Base-by-base conservation (phyloP, 2,329 filamentous ascomycete species). In the Neocucurbitaria cava region DNA sequence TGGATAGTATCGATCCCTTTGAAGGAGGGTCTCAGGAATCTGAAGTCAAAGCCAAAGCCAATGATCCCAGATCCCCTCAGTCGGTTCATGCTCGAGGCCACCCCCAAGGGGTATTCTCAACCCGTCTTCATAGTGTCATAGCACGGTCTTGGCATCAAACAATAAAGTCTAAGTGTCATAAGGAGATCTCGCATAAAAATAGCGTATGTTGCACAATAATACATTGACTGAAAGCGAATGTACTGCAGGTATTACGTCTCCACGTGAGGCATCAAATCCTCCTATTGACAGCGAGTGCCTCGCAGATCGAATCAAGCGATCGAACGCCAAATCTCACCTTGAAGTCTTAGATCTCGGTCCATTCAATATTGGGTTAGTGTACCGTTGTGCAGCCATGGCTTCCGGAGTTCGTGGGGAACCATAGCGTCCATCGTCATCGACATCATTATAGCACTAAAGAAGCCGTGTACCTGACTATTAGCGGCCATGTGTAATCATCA, bases 381-480 rank as follows among this genome's bases (percentile, higher is more conserved):
- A 49, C 42, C 51, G 47, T 56, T 49, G 44, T 50, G 51, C 33
- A 46, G 46, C 45, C 64, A 66, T 70, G 58, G 60, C 61, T 26
- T 56, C 56, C 62, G 62, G 69, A 68, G 52, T 64, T 64, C 53
- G 65, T 66, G 70, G 69, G 69, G 69, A 72, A 70, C 69, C 70
- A 72, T 69, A 61, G 57, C 56, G 61, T 42, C 38, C 18, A 28
- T 49, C 49, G 35, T 59, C 56, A 43, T 61, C 50, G 55, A 64
- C 56, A 61, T 60, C 46, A 52, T 54, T 42, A 31, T 52, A 49
- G 38, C 41, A 51, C 53, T 38, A 11, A 49, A 50, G 23, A 40
- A 46, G 43, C 36, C 46, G 39, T 40, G 45, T 62, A 30, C 51
- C 55, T 64, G 48, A 47, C 35, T 49, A 54, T 49, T 49, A 56